phyloP scores from a whole-genome alignment of 371 early-diverging fungal species.

The Dichotomocladium elegans region DNA sequence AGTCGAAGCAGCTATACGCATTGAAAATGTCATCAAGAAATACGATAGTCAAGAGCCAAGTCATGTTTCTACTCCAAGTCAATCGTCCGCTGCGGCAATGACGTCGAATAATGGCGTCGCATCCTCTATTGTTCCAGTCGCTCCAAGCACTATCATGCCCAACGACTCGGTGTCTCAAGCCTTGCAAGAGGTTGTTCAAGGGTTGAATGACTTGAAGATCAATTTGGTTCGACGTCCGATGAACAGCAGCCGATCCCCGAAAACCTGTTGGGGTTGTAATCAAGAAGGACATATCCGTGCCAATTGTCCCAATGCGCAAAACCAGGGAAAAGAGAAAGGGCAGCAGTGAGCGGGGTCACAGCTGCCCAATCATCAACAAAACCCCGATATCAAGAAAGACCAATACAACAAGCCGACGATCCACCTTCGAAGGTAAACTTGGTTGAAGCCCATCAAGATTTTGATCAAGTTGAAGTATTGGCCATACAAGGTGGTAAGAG shows the following conservation, averaged over 20 bases:
- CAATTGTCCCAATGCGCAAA: background rate
- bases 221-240: background rate
- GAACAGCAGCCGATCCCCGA: background rate
- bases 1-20: background rate
- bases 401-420: background rate
- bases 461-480: background rate
- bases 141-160: background rate
- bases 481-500: background rate
- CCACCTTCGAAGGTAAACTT: background rate
- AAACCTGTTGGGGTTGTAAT: background rate
- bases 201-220: background rate
- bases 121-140: background rate
- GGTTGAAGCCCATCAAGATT: background rate
- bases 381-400: background rate
- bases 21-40: background rate
- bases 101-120: background rate
- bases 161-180: background rate
- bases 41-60: background rate
- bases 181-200: background rate
- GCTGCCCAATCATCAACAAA: background rate
- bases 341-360: background rate
- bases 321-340: background rate
- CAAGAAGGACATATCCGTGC: background rate
- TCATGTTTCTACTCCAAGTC: background rate
- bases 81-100: background rate